These are phyloP conservation scores for Sporobolomyces phaffii DNA, from an alignment of 768 basidiomycete genomes.

Conservation along the genomic window DNA sequence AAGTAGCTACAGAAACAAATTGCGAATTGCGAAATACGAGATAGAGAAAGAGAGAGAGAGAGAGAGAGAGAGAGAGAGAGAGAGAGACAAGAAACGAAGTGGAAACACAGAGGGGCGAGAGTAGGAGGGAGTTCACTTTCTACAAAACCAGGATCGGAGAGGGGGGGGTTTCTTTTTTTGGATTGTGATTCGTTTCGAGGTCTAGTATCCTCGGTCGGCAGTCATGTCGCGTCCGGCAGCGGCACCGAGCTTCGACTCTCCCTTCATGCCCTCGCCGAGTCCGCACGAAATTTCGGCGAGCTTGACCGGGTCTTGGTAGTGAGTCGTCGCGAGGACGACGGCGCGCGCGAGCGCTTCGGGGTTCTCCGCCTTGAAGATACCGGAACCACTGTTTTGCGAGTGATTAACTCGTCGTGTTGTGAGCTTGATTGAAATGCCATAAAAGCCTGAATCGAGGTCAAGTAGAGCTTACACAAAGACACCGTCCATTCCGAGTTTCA, in stretches of 20 bases:
- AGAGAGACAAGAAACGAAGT: too few species aligned
- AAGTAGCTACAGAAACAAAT: neutral
- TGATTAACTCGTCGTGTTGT: too few species aligned
- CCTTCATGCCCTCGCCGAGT: constrained; percentile 41
- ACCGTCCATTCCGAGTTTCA: constrained; percentile 86
- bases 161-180: too few species aligned
- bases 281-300: constrained; percentile 69
- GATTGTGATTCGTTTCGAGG: too few species aligned
- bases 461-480: constrained; percentile 84
- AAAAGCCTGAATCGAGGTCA: too few species aligned
- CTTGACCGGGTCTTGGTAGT: constrained; percentile 88
- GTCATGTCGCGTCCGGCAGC: constrained; percentile 34
- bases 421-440: too few species aligned
- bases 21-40: neutral
- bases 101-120: too few species aligned
- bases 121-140: too few species aligned
- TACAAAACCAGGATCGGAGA: too few species aligned
- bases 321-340: constrained; percentile 95
- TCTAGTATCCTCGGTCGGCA: constrained; percentile 35
- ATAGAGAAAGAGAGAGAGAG: neutral
- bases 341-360: constrained; percentile 89
- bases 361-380: constrained; percentile 93
- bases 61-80: neutral
- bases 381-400: constrained; percentile 71
- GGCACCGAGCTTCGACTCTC: constrained; percentile 32